Percentiles rank a stretch among this genome's conserved stretches.
Conservation (phyloP, 2,329 filamentous ascomycete species). For the Ceratocystis harringtonii region DNA sequence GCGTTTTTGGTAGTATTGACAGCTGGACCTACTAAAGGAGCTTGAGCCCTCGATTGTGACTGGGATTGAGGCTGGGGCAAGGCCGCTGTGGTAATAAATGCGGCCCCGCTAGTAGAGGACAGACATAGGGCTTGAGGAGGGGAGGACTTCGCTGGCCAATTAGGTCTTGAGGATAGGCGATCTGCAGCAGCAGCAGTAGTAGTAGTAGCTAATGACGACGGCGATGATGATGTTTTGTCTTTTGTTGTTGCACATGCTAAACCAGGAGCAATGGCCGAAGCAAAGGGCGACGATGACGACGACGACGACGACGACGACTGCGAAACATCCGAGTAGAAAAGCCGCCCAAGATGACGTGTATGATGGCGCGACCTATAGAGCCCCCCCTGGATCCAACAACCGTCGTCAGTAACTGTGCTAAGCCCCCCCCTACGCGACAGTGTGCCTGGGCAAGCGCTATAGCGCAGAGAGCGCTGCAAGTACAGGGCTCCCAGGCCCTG, state of each 20-base stretch:
- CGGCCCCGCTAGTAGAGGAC: not conserved
- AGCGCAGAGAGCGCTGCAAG: not conserved
- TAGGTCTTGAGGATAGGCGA: not conserved
- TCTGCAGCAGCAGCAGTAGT: not conserved
- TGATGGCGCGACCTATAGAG: not conserved
- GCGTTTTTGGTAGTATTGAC: not conserved
- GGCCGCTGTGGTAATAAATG: not conserved
- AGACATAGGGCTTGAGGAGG: not conserved
- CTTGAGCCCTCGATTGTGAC: slow-evolving; percentile 1
- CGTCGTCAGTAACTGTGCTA: not conserved
- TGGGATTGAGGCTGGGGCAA: not conserved
- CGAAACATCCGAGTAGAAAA: not conserved
- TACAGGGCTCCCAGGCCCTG: not conserved
- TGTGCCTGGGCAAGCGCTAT: not conserved
- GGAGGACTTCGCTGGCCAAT: not conserved
- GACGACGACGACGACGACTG: not conserved
- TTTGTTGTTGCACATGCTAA: not conserved
- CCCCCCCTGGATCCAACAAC: not conserved
- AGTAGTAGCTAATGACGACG: not conserved
- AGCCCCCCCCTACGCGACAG: not conserved
- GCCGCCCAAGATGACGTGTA: slow-evolving; percentile 1
- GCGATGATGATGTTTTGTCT: not conserved
- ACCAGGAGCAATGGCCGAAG: not conserved
- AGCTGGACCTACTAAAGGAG: slow-evolving; percentile 1
- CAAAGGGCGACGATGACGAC: not conserved